These are phyloP conservation scores for Dactylellina haptotyla DNA, from an alignment of 2,329 filamentous ascomycete genomes.

Conservation along the genomic window DNA sequence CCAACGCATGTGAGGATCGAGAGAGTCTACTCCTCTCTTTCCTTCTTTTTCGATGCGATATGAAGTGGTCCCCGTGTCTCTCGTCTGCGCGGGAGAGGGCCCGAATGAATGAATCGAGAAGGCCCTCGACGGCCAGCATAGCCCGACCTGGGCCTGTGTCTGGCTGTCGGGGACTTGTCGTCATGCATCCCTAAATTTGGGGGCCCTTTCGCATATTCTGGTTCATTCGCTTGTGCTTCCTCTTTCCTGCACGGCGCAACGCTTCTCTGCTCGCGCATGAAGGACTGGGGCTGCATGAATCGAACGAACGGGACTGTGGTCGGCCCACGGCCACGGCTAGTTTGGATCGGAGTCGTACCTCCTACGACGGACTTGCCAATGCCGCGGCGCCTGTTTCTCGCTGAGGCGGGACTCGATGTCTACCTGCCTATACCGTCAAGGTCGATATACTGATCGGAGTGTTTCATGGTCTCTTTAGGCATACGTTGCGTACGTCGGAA, in stretches of 20 bases:
- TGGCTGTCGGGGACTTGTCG: constrained; percentile 44
- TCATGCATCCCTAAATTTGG: constrained; percentile 54
- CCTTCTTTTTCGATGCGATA: constrained; percentile 4
- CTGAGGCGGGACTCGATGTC: constrained; percentile 33
- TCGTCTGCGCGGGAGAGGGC: constrained; percentile 48
- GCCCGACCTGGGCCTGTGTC: constrained; percentile 8
- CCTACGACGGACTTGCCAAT: background rate
- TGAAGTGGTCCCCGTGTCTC: constrained; percentile 31
- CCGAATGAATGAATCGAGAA: constrained; percentile 38
- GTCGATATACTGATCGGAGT: constrained; percentile 53
- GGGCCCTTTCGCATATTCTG: constrained; percentile 36
- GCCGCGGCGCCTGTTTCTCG: constrained; percentile 36
- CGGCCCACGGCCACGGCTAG: background rate
- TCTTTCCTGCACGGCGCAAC: constrained; percentile 44
- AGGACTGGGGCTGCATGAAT: constrained; percentile 1
- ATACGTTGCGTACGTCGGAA: constrained; percentile 49
- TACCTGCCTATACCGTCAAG: constrained; percentile 51
- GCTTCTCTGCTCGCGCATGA: constrained; percentile 1
- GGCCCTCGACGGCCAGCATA: constrained; percentile 7
- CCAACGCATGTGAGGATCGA: background rate
- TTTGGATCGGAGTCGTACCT: background rate
- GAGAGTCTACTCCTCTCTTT: background rate
- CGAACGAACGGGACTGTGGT: too few species aligned
- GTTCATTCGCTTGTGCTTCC: constrained; percentile 51
- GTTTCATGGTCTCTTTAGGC: constrained; percentile 53